These are phyloP conservation scores for Quercus alba DNA, from an alignment of 306 rosid genomes.

Conservation along the genomic window DNA sequence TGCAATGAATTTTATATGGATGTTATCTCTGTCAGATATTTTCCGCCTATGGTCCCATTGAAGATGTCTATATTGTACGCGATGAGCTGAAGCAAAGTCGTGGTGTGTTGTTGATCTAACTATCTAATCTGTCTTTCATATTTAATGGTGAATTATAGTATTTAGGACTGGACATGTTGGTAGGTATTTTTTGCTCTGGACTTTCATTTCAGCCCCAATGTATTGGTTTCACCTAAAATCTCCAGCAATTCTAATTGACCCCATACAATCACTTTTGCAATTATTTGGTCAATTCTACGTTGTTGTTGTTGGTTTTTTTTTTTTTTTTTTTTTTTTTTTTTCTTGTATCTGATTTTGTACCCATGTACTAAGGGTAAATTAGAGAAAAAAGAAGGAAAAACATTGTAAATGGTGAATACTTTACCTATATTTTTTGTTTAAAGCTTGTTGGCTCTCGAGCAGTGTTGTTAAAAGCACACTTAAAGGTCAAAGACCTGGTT, in stretches of 20 bases:
- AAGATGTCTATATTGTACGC: conserved; percentile 58
- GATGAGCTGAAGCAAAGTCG: conserved; percentile 50
- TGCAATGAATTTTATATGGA: conserved; percentile 23
- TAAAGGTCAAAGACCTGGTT: too few relatives aligned
- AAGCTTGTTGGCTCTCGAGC: too few relatives aligned
- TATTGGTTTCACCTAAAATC: not conserved
- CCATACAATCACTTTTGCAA: not conserved
- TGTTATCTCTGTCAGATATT: conserved; percentile 61
- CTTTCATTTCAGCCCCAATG: not conserved
- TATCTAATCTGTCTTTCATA: conserved; percentile 11
- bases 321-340: not conserved
- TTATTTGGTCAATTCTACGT: not conserved
- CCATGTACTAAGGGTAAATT: not conserved
- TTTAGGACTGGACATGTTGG: not conserved
- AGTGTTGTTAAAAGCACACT: too few relatives aligned
- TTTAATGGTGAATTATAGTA: not conserved
- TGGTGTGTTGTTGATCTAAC: conserved; percentile 50
- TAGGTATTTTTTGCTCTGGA: not conserved
- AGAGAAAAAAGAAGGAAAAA: not conserved
- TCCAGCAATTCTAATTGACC: not conserved
- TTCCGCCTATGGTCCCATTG: conserved; percentile 68
- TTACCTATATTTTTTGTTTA: conserved; percentile 7
- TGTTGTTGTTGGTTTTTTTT: not conserved
- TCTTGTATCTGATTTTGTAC: not conserved
- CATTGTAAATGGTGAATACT: conserved; percentile 2